These are phyloP conservation scores for Quercus mongolica DNA, from an alignment of 306 rosid species.

Conservation along the genomic window DNA sequence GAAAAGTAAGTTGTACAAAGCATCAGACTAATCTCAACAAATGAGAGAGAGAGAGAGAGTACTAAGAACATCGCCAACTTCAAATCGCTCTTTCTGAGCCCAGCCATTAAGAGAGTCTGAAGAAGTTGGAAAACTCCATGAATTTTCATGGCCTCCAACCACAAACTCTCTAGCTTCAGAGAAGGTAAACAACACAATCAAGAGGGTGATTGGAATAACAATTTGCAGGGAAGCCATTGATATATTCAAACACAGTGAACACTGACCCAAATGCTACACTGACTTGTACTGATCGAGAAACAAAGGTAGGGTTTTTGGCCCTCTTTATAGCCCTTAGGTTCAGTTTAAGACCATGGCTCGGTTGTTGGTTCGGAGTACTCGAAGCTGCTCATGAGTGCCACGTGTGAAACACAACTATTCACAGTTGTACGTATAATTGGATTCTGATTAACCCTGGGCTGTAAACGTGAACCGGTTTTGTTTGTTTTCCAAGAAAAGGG, in stretches of 20 bases:
- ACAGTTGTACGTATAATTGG: background rate
- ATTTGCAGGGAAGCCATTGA: slow-evolving; percentile 24
- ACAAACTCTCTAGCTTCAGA: slow-evolving; percentile 13
- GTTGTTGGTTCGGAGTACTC: background rate
- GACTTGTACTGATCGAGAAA: background rate
- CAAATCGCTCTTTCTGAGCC: slow-evolving; percentile 26
- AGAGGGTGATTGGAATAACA: background rate
- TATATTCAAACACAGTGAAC: background rate
- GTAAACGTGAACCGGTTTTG: background rate
- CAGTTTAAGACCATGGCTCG: background rate
- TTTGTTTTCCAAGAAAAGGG: background rate
- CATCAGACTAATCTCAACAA: too few relatives aligned
- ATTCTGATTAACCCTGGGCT: background rate
- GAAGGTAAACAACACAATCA: background rate
- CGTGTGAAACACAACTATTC: background rate
- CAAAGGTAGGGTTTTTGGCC: background rate
- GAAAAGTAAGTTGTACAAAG: too few relatives aligned
- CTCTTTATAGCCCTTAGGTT: background rate
- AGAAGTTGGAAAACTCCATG: slow-evolving; percentile 25
- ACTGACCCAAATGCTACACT: background rate
- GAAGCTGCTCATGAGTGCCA: slow-evolving; percentile 19
- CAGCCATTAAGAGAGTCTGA: slow-evolving; percentile 21
- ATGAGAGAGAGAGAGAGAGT: background rate
- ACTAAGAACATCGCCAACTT: slow-evolving; percentile 36
- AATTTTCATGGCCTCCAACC: slow-evolving; percentile 24